These are phyloP conservation scores for Fusarium nanum DNA, from an alignment of 2,329 filamentous ascomycete species.

Conservation along the genomic window DNA sequence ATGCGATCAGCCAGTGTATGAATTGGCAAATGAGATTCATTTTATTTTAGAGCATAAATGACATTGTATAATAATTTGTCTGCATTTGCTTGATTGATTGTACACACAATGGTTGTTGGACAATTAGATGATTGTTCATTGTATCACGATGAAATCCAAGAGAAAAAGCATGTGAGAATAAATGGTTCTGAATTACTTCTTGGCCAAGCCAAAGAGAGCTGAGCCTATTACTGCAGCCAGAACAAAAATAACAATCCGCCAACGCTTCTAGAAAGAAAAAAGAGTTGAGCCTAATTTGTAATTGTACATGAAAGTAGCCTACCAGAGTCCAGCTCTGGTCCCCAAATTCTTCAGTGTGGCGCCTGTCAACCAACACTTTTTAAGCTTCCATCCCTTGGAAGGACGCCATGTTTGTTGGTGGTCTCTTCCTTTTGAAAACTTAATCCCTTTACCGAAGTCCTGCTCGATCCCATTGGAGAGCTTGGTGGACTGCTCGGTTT, in stretches of 20 bases:
- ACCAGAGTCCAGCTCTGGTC: slow-evolving; percentile 6
- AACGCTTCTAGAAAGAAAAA: background rate
- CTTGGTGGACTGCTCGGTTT: slow-evolving; percentile 18
- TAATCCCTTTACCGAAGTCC: slow-evolving; percentile 8
- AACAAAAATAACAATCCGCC: background rate
- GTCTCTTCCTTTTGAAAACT: background rate
- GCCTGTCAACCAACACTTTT: slow-evolving; percentile 18
- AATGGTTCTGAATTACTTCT: slow-evolving; percentile 12
- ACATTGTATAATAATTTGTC: background rate
- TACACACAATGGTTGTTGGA: background rate
- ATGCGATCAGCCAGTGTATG: slow-evolving; percentile 17
- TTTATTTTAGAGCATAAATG: background rate
- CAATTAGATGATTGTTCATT: background rate
- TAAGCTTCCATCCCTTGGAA: slow-evolving; percentile 3
- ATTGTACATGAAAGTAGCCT: slow-evolving; percentile 17
- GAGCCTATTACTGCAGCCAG: background rate
- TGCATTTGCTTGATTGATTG: background rate
- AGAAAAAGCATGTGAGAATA: background rate
- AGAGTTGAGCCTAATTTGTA: background rate
- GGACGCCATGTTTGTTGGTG: background rate
- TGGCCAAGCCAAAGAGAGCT: slow-evolving; percentile 15
- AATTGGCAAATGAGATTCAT: slow-evolving; percentile 2
- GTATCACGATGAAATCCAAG: background rate
- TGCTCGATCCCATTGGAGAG: slow-evolving; percentile 32
- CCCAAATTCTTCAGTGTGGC: slow-evolving; percentile 8